Conservation (phyloP, 2,329 filamentous ascomycete genomes). For the Cladobotryum mycophilum region DNA sequence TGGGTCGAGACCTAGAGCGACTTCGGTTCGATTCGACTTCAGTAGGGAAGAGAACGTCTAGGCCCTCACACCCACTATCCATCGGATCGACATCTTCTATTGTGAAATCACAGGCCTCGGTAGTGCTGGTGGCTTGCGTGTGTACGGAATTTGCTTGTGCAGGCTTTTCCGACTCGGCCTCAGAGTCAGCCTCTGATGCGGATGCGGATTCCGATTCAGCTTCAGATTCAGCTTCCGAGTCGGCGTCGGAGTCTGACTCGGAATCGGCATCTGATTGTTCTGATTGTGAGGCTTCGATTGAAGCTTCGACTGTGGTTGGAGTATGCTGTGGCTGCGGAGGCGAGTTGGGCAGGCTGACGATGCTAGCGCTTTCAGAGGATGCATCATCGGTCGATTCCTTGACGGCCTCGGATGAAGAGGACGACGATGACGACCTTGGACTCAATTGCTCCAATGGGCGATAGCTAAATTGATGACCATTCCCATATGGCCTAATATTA, state of each 20-base stretch:
- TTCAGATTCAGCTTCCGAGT: conserved; percentile 16
- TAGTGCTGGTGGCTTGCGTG: conserved; percentile 12
- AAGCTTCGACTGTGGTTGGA: conserved; percentile 15
- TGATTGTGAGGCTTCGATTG: conserved; percentile 13
- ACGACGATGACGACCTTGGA: conserved; percentile 30
- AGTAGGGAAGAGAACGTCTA: conserved; percentile 37
- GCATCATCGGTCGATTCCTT: conserved; percentile 22
- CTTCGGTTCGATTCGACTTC: conserved; percentile 43
- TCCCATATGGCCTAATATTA: conserved; percentile 37
- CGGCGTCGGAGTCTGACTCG: conserved; percentile 17
- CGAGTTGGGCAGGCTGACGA: conserved; percentile 21
- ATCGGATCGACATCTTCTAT: conserved; percentile 44
- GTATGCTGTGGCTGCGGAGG: conserved; percentile 13
- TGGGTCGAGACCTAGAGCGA: conserved; percentile 32
- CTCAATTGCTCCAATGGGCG: conserved; percentile 31
- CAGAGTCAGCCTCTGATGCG: not conserved
- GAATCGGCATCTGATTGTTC: conserved; percentile 14
- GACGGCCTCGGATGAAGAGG: conserved; percentile 17
- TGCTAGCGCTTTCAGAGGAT: conserved; percentile 22
- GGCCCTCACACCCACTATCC: conserved; percentile 38
- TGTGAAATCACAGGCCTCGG: conserved; percentile 26
- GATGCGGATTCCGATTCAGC: conserved; percentile 13
- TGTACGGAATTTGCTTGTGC: conserved; percentile 14
- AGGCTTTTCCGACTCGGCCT: conserved; percentile 13
- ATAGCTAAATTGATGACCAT: conserved; percentile 39